Base-by-base conservation (phyloP, 2,329 filamentous ascomycete species). In the Aureobasidium subglaciale region DNA sequence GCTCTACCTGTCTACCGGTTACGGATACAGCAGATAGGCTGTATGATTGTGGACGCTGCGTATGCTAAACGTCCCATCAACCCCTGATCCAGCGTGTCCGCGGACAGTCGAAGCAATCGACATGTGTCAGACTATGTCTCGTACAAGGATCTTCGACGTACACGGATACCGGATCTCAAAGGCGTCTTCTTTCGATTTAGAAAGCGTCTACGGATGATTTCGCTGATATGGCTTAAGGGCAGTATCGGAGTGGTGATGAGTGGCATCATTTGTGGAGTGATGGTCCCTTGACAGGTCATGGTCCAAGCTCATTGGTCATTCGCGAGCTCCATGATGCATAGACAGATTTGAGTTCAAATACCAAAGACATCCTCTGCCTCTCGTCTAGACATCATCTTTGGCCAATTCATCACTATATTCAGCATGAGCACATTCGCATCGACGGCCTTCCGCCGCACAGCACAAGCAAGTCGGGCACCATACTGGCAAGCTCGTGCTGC, bases 361-460 rank as follows among this genome's bases (percentile, higher is more conserved):
- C 37, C 3, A 24, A 18, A 16, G 13, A 24, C 37, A 25, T 32
- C 29, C 49, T 40, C 30, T 24, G n/a, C 18, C 18, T 18, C 18
- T 25, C n/a, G 35, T 29, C 37, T 24, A 16, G 9, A 11, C 20
- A 25, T 1, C 35, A 11, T 42, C 24, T 27, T 25, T 27, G 40
- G 20, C 13, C 27, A 42, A 3, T 16, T 34, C 37, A 16, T 20
- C 24, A 4, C 2, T 13, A 25, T 9, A 18, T 27, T 13, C 50
- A 55, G 11, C 8, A 55, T 55, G 50, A 55, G 50, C 24, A 45
- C 50, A 27, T 37, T 55, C 22, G 50, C 50, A 18, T 45, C 54
- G 5, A 49, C 54, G 54, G 54, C 43, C 29, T 37, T 56, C 27
- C 54, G 54, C 54, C 54, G 54, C 16, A 38, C 45, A 15, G 43